Evolutionary conservation across 1,284 basidiomycete species (phyloP).

Genomic region (Marasmius fiardii): DNA sequence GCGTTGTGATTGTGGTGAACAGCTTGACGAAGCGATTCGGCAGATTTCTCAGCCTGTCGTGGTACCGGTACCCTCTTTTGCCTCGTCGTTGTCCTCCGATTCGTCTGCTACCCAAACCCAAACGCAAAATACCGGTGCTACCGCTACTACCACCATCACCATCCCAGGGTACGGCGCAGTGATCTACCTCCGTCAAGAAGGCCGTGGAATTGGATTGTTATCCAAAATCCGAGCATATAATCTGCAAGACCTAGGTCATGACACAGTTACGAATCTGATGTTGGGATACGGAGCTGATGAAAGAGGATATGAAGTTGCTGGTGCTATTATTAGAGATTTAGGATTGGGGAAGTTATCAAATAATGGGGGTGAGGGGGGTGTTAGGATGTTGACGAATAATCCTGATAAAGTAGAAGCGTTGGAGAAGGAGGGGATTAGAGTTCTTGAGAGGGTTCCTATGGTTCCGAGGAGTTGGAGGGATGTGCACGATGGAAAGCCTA

Average conservation of each 20-base stretch:
- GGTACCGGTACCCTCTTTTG: no score
- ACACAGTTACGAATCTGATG: slow-evolving; percentile 96
- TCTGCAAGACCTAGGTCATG: slow-evolving; percentile 95
- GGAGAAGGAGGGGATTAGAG: slow-evolving; percentile 76
- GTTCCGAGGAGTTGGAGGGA: slow-evolving; percentile 85
- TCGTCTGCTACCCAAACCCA: no score
- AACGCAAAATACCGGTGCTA: no score
- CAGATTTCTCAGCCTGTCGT: slow-evolving; percentile 80
- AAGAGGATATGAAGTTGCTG: slow-evolving; percentile 89
- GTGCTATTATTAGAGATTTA: slow-evolving; percentile 86
- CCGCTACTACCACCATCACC: slow-evolving; percentile 26
- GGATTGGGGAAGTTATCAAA: no score
- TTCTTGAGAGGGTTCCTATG: slow-evolving; percentile 91
- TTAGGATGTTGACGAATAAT: slow-evolving; percentile 94
- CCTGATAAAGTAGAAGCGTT: slow-evolving; percentile 94
- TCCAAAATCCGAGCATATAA: slow-evolving; percentile 99
- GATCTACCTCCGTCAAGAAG: slow-evolving; percentile 97
- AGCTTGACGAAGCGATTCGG: slow-evolving; percentile 94
- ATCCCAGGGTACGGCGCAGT: slow-evolving; percentile 90
- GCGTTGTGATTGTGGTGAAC: slow-evolving; percentile 99
- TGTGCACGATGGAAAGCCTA: no score
- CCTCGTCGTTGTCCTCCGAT: no score
- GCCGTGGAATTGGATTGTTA: slow-evolving; percentile 95
- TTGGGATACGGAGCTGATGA: slow-evolving; percentile 95
- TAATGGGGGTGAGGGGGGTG: no score